phyloP scores from a whole-genome alignment of 176 grass and related monocot genomes.

The Rhynchospora tenuis region DNA sequence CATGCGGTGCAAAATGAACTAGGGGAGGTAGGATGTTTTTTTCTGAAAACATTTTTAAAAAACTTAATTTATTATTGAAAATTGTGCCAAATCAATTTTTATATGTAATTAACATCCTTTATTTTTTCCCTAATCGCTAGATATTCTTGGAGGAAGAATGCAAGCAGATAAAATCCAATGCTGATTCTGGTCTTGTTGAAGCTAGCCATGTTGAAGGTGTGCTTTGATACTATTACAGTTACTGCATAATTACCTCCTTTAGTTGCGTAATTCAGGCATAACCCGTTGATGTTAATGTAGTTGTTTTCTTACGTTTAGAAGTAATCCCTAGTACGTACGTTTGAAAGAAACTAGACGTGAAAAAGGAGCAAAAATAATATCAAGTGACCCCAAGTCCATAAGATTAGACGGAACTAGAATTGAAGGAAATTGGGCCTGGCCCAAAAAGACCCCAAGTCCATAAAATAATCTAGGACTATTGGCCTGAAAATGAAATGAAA shows the following conservation, averaged over 20 bases:
- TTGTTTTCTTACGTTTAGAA: no score
- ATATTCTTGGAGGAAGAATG: slow-evolving; percentile 48
- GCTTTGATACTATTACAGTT: slow-evolving; percentile 14
- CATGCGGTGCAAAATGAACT: slow-evolving; percentile 54
- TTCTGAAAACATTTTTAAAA: background rate
- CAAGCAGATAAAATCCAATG: slow-evolving; percentile 32
- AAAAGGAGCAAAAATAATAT: background rate
- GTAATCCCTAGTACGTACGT: no score
- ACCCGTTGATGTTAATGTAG: background rate
- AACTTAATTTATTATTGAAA: background rate
- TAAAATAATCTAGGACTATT: background rate
- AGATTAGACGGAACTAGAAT: background rate
- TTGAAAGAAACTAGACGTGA: no score
- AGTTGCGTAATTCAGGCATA: background rate
- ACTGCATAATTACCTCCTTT: background rate
- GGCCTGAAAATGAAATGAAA: background rate
- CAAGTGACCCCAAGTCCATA: background rate
- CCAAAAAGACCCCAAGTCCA: background rate
- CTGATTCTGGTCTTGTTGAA: slow-evolving; percentile 40
- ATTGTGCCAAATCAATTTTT: background rate
- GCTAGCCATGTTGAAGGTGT: slow-evolving; percentile 57
- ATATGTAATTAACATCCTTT: background rate
- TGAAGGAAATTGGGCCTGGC: background rate
- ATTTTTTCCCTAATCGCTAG: slow-evolving; percentile 26
- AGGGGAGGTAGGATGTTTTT: slow-evolving; percentile 43